Conservation (phyloP, 208 protist species). For the Leptomonas pyrrhocoris region DNA sequence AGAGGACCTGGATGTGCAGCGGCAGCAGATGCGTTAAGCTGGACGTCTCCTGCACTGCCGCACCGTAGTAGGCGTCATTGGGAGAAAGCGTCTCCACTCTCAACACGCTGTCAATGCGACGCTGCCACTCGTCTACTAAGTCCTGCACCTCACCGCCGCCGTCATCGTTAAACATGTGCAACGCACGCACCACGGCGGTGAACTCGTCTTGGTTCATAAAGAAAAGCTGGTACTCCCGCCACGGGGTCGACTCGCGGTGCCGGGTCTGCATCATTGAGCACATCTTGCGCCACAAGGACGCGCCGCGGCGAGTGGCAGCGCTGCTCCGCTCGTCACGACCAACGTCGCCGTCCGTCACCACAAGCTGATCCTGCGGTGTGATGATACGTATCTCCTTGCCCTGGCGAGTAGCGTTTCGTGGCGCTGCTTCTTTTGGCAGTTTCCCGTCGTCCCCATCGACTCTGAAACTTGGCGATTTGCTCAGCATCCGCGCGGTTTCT, state of each 20-base stretch:
- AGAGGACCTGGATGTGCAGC: conserved; percentile 57
- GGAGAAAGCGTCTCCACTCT: conserved; percentile 41
- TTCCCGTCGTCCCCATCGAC: neutral
- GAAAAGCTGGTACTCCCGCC: conserved; percentile 49
- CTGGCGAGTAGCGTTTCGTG: neutral
- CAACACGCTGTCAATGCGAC: conserved; percentile 44
- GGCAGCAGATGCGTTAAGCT: conserved; percentile 47
- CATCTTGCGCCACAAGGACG: conserved; percentile 34
- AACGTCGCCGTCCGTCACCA: neutral
- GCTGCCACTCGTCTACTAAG: conserved; percentile 58
- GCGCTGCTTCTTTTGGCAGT: neutral
- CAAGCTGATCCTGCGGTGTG: conserved; percentile 19
- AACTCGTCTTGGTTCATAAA: conserved; percentile 51
- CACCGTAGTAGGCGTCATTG: conserved; percentile 53
- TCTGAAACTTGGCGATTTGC: conserved; percentile 26
- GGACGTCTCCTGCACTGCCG: conserved; percentile 51
- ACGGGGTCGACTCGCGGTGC: conserved; percentile 6
- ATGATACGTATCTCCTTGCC: neutral
- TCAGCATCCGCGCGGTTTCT: conserved; percentile 22
- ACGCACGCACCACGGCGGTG: conserved; percentile 16
- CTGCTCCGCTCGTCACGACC: neutral
- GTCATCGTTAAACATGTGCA: conserved; percentile 32
- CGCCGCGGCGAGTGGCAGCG: neutral
- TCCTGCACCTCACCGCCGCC: conserved; percentile 36
- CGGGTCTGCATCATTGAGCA: conserved; percentile 30